Base-by-base conservation (phyloP, 768 basidiomycete genomes). In the Lactarius sp. region DNA sequence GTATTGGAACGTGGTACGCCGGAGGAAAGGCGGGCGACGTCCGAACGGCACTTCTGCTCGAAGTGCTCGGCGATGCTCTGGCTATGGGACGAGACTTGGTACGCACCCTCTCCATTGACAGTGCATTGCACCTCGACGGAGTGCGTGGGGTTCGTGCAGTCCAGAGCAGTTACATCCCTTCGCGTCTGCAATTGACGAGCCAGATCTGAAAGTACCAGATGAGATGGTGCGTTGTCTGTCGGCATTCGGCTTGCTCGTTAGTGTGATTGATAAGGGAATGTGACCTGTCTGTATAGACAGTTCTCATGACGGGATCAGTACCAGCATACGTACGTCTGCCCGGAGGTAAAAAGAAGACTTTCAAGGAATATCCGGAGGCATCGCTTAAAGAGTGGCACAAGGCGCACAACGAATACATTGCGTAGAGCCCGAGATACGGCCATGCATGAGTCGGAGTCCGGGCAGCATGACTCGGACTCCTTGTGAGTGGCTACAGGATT, bases 21-120 rank as follows among this genome's bases (percentile, higher is more conserved):
- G 0, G 37, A 81, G 7, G 76, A 87, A 69, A 69, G 57, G 22
- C 74, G 78, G 20, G 81, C 80, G 0, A 73, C 77, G 0, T 86
- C 86, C 12, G 82, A 87, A 66, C 76, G 86, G 39, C 81, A 80
- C 66, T 88, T 88, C 69, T 87, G 86, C 69, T 78, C 77, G 34
- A 82, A 79, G 61, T 88, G 86, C 69, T 83, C 85, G 1, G 71
- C 79, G 49, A 87, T 87, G 86, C 73, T 87, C 9, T 88, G 86
- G 86, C 68, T 84, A 33, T 87, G 82, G 61, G 83, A 86, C 58
- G 69, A 76, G 54, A 63, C 66, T 1, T 86, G 84, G 86, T 86
- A 53, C 42, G 78, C 64, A 18, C 7, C 50, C n/a, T 13, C 4
- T 4, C 22, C 34, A 6, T 13, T 60, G 39, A 42, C 18, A 10